Percentiles rank a stretch among this genome's conserved stretches.
Evolutionary conservation across 495 filamentous ascomycete genomes (phyloP).

Genomic region (Sabuloglossum arenarium): DNA sequence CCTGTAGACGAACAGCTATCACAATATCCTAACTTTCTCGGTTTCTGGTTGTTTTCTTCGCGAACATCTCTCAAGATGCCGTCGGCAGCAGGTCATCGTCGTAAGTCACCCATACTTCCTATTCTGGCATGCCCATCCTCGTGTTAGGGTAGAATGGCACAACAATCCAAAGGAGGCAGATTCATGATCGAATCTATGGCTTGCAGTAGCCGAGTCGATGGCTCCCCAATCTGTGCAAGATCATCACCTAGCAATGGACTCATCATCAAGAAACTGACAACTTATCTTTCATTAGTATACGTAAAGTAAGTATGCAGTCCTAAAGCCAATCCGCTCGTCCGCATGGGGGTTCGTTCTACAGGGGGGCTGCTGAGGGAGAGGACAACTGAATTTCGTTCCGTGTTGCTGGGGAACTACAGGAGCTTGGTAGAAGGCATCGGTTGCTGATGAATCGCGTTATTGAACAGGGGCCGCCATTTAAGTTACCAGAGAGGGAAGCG

Average conservation of each 20-base stretch:
- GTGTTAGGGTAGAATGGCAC: neutral
- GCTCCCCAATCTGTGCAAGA: too few species aligned
- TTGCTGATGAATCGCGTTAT: neutral
- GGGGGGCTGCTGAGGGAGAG: neutral
- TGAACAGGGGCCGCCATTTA: conserved; percentile 66
- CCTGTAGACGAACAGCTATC: neutral
- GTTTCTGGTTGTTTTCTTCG: neutral
- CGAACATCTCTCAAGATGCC: conserved; percentile 37
- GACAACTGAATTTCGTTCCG: neutral
- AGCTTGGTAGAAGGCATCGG: neutral
- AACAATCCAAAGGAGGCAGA: neutral
- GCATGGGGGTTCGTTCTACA: neutral
- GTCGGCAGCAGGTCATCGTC: conserved; percentile 65
- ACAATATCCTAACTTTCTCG: neutral
- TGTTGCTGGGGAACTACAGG: neutral
- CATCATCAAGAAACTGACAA: conserved; percentile 1
- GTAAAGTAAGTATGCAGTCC: conserved; percentile 53
- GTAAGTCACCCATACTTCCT: conserved; percentile 31
- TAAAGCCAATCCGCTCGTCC: neutral
- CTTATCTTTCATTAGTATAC: conserved; percentile 41
- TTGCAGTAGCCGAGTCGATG: neutral
- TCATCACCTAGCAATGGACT: neutral
- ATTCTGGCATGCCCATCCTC: conserved; percentile 1
- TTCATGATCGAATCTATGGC: neutral
- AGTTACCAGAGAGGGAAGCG: conserved; percentile 83